A percentile compares a stretch with the other conserved stretches of the same genome.
phyloP scores from a whole-genome alignment of 2,329 filamentous ascomycete genomes.

The Chaetomiaceae sp. region DNA sequence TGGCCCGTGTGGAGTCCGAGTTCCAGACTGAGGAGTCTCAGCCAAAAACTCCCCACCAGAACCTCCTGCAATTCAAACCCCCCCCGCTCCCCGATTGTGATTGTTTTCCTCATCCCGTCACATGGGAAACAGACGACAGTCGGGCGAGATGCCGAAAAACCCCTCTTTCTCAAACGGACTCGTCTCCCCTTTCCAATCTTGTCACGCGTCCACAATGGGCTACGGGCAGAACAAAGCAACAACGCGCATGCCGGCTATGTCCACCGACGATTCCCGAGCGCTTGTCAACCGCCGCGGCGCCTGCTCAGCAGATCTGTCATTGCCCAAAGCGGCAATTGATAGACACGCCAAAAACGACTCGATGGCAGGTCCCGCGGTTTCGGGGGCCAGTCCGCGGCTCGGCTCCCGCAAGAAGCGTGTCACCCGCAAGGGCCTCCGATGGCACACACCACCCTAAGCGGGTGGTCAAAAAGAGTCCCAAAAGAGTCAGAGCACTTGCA shows the following conservation, averaged over 20 bases:
- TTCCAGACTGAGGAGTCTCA: not conserved
- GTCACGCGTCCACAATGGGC: not conserved
- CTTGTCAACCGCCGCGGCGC: constrained; percentile 5
- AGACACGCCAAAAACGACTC: not conserved
- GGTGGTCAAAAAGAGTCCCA: not conserved
- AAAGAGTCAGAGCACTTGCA: not conserved
- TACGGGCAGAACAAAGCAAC: not conserved
- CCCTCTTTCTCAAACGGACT: constrained; percentile 1
- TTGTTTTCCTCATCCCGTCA: not conserved
- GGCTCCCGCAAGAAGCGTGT: not conserved
- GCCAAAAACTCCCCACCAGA: constrained; percentile 2
- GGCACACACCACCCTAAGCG: not conserved
- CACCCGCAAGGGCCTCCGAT: not conserved
- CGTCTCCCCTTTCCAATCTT: not conserved
- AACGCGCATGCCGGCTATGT: not conserved
- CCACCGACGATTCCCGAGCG: not conserved
- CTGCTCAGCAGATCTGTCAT: constrained; percentile 2
- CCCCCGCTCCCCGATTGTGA: not conserved
- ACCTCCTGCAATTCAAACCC: constrained; percentile 12
- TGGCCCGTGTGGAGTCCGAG: not conserved
- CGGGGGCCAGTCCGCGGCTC: not conserved
- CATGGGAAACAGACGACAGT: not conserved
- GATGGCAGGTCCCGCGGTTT: not conserved
- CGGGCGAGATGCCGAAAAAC: not conserved
- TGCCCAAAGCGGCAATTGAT: constrained; percentile 11